Percentiles rank a stretch among this genome's conserved stretches.
These are phyloP conservation scores for Leccinum disarticulatum DNA, from an alignment of 768 basidiomycete species.

Conservation along the genomic window DNA sequence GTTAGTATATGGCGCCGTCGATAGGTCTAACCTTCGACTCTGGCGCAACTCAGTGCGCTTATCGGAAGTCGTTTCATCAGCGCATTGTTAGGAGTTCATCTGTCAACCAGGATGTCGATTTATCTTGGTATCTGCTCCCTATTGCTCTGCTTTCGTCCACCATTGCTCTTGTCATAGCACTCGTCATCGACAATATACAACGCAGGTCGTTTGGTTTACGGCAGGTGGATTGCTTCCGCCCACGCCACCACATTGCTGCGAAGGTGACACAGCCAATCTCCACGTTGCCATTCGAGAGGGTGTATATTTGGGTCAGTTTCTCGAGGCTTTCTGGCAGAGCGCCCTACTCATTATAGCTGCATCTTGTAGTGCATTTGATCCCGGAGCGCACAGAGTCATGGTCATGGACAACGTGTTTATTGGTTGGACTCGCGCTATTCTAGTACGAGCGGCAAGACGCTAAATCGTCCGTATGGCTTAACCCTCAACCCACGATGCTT, in stretches of 20 bases:
- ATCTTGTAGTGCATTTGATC: neutral
- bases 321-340: neutral
- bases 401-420: slow-evolving; percentile 1
- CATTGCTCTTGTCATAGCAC: slow-evolving; percentile 44
- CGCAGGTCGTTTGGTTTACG: slow-evolving; percentile 43
- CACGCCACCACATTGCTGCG: neutral
- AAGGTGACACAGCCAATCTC: neutral
- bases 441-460: slow-evolving; percentile 13
- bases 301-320: slow-evolving; percentile 9
- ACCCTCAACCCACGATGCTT: slow-evolving; percentile 31
- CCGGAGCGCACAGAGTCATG: neutral
- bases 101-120: slow-evolving; percentile 40
- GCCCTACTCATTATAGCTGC: slow-evolving; percentile 6
- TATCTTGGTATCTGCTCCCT: slow-evolving; percentile 56
- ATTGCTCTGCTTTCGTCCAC: slow-evolving; percentile 48
- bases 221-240: slow-evolving; percentile 7
- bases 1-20: slow-evolving; percentile 52
- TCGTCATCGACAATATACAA: slow-evolving; percentile 52
- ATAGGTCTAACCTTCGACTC: slow-evolving; percentile 35
- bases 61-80: slow-evolving; percentile 43
- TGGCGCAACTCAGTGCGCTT: slow-evolving; percentile 53
- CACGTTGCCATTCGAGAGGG: neutral
- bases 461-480: slow-evolving; percentile 6
- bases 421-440: slow-evolving; percentile 2
- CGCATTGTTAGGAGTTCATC: slow-evolving; percentile 50